Percentiles rank a stretch among this genome's conserved stretches.
Evolutionary conservation across 345 rosid species (phyloP).

Genomic region (Lepidium sativum): DNA sequence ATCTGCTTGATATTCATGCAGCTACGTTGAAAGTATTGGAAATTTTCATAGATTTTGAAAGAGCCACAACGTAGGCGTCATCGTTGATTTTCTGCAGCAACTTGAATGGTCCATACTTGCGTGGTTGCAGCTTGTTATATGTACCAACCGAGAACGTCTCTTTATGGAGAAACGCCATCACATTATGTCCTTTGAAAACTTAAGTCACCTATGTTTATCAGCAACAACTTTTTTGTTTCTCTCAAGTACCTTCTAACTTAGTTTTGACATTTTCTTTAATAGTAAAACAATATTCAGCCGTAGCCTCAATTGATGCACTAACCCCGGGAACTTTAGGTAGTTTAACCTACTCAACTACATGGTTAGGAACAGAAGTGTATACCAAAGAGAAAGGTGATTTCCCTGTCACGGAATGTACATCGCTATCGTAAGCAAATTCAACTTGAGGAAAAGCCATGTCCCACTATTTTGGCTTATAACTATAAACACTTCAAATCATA

Average conservation of each 20-base stretch:
- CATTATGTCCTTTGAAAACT: neutral
- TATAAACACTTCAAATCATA: neutral
- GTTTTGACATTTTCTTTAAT: neutral
- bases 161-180: neutral
- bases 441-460: neutral
- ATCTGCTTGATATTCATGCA: neutral
- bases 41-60: neutral
- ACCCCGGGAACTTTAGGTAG: neutral
- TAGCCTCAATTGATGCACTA: neutral
- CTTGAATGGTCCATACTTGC: too few species aligned
- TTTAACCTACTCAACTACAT: neutral
- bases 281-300: neutral
- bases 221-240: neutral
- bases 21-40: neutral
- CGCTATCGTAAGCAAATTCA: neutral
- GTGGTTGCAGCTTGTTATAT: neutral
- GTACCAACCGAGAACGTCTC: neutral
- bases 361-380: neutral
- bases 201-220: neutral
- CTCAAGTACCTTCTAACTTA: neutral
- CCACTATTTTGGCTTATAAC: neutral
- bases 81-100: neutral
- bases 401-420: neutral
- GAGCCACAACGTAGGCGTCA: neutral
- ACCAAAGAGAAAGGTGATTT: neutral